Conservation (phyloP, 306 rosid genomes). For the Quercus ilex region DNA sequence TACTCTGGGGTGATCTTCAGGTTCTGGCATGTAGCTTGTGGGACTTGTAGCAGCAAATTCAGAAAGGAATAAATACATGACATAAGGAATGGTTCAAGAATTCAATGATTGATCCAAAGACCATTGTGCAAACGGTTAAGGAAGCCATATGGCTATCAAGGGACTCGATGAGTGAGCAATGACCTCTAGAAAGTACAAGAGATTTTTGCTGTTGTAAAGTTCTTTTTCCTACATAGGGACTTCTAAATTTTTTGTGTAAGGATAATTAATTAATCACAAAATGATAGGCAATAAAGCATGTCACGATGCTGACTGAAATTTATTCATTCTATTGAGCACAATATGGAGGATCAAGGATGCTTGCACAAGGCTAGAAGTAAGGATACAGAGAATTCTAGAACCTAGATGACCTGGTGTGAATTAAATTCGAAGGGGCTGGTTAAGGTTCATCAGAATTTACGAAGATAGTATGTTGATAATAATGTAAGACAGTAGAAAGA, state of each 20-base stretch:
- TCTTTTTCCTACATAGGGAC: neutral
- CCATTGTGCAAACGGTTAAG: neutral
- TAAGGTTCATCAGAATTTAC: neutral
- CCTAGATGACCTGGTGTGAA: neutral
- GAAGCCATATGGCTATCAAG: neutral
- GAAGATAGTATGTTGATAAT: slow-evolving; percentile 11
- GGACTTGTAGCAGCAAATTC: slow-evolving; percentile 6
- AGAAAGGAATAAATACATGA: slow-evolving; percentile 5
- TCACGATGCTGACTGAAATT: neutral
- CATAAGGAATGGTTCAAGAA: slow-evolving; percentile 6
- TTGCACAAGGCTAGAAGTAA: neutral
- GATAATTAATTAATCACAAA: neutral
- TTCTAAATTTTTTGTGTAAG: neutral
- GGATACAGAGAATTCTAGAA: neutral
- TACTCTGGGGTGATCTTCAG: slow-evolving; percentile 40
- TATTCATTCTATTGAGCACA: neutral
- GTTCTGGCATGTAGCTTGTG: slow-evolving; percentile 33
- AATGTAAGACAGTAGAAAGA: slow-evolving; percentile 13
- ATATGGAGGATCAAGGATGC: neutral
- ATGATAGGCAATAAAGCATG: neutral
- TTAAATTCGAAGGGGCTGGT: neutral
- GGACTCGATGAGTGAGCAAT: neutral
- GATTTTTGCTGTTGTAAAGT: neutral
- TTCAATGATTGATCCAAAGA: slow-evolving; percentile 3
- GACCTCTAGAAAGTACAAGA: neutral